Base-by-base conservation (phyloP, 805 yeast species). In the Kodamaea kakaduensis region DNA sequence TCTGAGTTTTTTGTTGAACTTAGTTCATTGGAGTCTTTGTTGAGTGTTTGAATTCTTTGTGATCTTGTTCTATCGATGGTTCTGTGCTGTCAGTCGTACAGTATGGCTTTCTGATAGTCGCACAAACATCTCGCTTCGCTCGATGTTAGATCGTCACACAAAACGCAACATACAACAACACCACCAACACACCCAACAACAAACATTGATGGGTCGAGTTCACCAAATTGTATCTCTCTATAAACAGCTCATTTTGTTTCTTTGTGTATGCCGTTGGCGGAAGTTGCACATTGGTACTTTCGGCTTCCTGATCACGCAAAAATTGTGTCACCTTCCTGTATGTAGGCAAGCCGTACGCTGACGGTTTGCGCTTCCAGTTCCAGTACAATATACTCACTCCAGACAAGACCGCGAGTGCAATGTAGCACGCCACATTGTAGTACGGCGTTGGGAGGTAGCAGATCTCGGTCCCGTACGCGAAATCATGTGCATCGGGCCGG, bases 381-480 rank as follows among this genome's bases (percentile, higher is more conserved):
- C 61, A 61, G 35, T 40, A 44, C 9, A 66, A 44, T 14, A 65
- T 32, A 2, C 54, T 17, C 1, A 58, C 18, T 0, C 56, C 67
- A 14, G 62, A 54, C 2, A 51, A 25, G 18, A 54, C 56, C 2
- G 75, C 69, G 34, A 62, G 46, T 4, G 51, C 30, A 2, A 66
- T 56, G 45, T 73, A 73, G 35, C 54, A 41, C 8, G 50, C 42
- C 1, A 71, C 56, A 38, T 69, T 70, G 21, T 55, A 37, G 44
- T 71, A 72, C 4, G 78, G 78, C 5, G 57, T 56, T 4, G 71
- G 74, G 21, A 70, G 48, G 48, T 66, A 67, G 47, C 78, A 73
- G 17, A 71, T 50, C 14, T 58, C 47, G 13, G 73, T 68, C n/a
- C 50, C 46, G 46, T 61, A 69, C 21, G 35, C 20, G 25, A 56